These are phyloP conservation scores for Elsinoe ampelina DNA, from an alignment of 2,329 filamentous ascomycete species.

Conservation along the genomic window DNA sequence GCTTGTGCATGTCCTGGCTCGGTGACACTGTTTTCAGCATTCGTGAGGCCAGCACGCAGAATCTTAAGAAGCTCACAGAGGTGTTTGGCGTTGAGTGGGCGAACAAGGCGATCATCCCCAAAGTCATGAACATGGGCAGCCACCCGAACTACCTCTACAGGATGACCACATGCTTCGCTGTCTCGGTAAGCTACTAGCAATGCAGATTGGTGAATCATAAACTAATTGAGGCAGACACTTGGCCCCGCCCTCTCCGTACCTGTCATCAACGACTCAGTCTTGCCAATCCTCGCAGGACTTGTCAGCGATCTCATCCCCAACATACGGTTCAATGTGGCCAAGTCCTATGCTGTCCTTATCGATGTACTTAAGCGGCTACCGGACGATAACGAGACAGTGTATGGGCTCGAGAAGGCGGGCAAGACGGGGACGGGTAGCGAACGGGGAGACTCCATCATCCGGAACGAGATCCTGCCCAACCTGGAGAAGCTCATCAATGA, in stretches of 20 bases:
- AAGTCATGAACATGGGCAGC: conserved; percentile 96
- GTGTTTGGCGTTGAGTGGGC: conserved; percentile 98
- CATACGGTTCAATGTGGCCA: conserved; percentile 98
- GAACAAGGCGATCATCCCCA: conserved; percentile 91
- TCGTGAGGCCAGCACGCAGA: conserved; percentile 91
- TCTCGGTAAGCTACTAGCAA: conserved; percentile 60
- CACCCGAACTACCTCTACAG: conserved; percentile 98
- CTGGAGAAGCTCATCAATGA: conserved; percentile 94
- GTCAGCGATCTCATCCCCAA: conserved; percentile 93
- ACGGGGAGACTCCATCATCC: conserved; percentile 26
- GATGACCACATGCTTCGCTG: conserved; percentile 99
- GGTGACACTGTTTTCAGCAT: conserved; percentile 99
- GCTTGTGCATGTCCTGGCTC: conserved; percentile 95
- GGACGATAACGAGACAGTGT: conserved; percentile 68
- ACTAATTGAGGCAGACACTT: conserved; percentile 59
- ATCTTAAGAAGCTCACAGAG: conserved; percentile 96
- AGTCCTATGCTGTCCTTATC: conserved; percentile 87
- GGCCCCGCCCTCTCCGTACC: conserved; percentile 86
- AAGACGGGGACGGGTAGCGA: conserved; percentile 37
- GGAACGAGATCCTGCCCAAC: conserved; percentile 66
- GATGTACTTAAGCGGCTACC: conserved; percentile 86
- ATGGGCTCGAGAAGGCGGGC: conserved; percentile 73
- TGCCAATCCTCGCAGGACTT: conserved; percentile 93
- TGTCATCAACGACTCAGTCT: conserved; percentile 84
- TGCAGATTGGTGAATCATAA: not conserved